Evolutionary conservation across 2,329 filamentous ascomycete species (phyloP).

Genomic region (Ophiostoma sp.): DNA sequence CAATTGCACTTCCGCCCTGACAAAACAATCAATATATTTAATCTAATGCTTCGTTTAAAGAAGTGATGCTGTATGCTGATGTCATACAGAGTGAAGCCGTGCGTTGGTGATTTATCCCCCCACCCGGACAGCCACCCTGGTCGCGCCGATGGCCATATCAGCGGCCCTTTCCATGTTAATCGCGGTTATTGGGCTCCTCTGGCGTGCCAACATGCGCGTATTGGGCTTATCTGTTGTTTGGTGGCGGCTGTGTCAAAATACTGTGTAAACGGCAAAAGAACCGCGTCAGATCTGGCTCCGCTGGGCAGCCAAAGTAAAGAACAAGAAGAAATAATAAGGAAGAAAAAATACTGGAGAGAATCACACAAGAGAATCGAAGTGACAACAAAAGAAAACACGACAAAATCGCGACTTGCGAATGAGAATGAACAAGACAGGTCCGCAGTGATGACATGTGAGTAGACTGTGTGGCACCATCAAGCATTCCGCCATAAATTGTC

Average conservation of each 20-base stretch:
- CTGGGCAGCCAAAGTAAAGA: neutral
- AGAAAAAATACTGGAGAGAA: neutral
- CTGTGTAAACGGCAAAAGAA: neutral
- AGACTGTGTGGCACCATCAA: neutral
- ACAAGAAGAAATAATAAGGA: neutral
- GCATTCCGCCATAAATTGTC: neutral
- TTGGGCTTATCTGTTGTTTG: neutral
- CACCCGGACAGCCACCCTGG: neutral
- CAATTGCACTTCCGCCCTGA: neutral
- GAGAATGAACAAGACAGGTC: neutral
- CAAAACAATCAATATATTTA: neutral
- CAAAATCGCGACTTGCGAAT: neutral
- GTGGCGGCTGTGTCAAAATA: constrained; percentile 1
- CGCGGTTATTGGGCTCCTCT: constrained; percentile 6
- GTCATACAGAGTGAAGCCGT: neutral
- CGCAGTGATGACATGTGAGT: neutral
- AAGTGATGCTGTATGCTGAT: neutral
- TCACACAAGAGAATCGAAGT: neutral
- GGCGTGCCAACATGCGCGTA: neutral
- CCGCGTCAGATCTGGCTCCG: neutral
- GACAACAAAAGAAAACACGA: neutral
- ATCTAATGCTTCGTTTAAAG: neutral
- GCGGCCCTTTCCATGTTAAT: neutral
- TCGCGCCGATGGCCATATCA: neutral
- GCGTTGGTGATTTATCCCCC: neutral